Evolutionary conservation across 2,329 filamentous ascomycete species (phyloP).

Genomic region (Alternaria brassicicola): DNA sequence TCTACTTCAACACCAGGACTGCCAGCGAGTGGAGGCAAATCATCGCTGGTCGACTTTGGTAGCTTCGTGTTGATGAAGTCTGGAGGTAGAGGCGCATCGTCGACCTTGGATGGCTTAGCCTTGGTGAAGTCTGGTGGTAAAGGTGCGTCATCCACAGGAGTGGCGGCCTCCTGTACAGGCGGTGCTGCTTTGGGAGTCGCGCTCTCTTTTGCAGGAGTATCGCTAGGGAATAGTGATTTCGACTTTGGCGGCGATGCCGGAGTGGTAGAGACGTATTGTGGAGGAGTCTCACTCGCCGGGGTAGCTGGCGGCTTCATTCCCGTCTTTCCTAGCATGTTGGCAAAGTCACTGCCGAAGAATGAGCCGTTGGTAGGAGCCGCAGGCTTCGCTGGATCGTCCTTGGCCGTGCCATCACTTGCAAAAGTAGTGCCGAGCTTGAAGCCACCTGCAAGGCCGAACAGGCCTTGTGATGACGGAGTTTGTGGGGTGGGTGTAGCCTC

Average conservation of each 20-base stretch:
- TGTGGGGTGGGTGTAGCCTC: conserved; percentile 46
- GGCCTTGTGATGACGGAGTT: conserved; percentile 29
- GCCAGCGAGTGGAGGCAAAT: conserved; percentile 54
- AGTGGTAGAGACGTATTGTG: conserved; percentile 48
- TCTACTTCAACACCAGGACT: conserved; percentile 55
- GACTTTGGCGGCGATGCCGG: conserved; percentile 41
- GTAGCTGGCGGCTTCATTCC: conserved; percentile 39
- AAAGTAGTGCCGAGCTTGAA: conserved; percentile 74
- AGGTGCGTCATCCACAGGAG: conserved; percentile 44
- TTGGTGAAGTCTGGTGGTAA: conserved; percentile 47
- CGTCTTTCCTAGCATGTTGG: conserved; percentile 60
- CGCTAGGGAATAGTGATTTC: conserved; percentile 29
- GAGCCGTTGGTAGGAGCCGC: conserved; percentile 52
- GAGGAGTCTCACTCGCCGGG: conserved; percentile 48
- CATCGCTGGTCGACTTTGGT: conserved; percentile 45
- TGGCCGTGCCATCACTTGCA: conserved; percentile 66
- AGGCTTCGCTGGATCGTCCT: conserved; percentile 63
- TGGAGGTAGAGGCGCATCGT: conserved; percentile 47
- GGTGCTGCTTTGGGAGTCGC: conserved; percentile 41
- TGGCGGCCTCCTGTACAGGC: conserved; percentile 34
- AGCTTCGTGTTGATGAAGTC: conserved; percentile 40
- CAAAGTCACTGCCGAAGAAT: conserved; percentile 68
- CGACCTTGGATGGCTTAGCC: conserved; percentile 29
- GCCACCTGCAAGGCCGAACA: conserved; percentile 49
- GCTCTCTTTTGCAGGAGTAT: conserved; percentile 23